Evolutionary conservation across 2,329 filamentous ascomycete genomes (phyloP), one percentile per base, ranked within the genome.

Genomic region (Botrytis fabae): DNA sequence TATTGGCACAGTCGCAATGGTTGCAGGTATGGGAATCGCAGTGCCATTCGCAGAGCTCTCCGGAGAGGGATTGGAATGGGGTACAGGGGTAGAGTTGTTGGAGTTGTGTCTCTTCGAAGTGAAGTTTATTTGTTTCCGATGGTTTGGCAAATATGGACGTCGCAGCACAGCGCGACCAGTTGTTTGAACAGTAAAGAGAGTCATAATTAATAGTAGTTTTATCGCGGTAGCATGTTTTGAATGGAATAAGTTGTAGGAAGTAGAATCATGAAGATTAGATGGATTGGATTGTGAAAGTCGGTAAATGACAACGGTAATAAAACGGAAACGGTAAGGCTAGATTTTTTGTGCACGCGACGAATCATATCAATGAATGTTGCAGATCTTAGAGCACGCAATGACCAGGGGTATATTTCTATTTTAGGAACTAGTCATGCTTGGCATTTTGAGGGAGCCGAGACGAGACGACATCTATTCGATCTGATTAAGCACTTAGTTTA

Each of bases 1-100:
- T 59, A 90, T 22, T 16, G 78, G 79, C 28, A 80, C 40, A 59
- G 74, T 74, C 63, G 84, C 79, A 35, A 85, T 81, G 38, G 83
- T 84, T 75, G 82, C 83, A 10, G 83, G 82, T 7, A 83, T 81
- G 4, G 85, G 84, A 65, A 86, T 83, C 35, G 84, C 74, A n/a
- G 78, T 78, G 10, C 73, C 75, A 57, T 73, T 77, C 38, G 76
- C 72, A 65, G 75, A 71, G 75, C 75, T 75, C n/a, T 76, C 73
- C 69, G 73, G 8, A 16, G 25, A 75, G 20, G 71, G 69, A 51
- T 73, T 76, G 51, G 74, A 22, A 32, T 32, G 72, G 4, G 74
- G 32, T 28, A 68, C 75, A 18, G 72, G 64, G 40, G 69, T 72
- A 46, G 70, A 69, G 54, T 72, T 75, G 61, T 71, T 75, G 18